These are phyloP conservation scores for Silene latifolia DNA, from an alignment of 148 eudicot genomes.

Conservation along the genomic window DNA sequence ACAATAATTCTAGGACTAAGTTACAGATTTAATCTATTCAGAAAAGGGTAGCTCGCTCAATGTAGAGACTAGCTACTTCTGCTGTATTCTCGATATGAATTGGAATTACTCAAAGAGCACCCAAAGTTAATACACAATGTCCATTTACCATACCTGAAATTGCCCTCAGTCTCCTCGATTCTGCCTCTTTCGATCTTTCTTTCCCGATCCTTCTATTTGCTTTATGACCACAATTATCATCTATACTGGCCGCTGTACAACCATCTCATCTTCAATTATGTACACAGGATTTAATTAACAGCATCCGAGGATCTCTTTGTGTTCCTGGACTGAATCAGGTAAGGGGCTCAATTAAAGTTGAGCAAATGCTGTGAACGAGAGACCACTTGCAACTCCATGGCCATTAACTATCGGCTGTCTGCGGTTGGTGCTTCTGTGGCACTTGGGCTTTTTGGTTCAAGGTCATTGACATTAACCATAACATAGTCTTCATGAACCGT, in stretches of 20 bases:
- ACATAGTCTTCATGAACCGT: conserved; percentile 46
- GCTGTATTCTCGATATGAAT: no score
- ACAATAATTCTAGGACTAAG: background rate
- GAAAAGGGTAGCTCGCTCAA: background rate
- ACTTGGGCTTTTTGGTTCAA: conserved; percentile 51
- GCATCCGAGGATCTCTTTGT: conserved; percentile 9
- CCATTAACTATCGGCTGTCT: conserved; percentile 35
- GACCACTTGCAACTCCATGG: conserved; percentile 1
- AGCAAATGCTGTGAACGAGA: conserved; percentile 10
- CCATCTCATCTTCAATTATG: conserved; percentile 12
- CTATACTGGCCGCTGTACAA: conserved; percentile 23
- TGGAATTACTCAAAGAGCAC: background rate
- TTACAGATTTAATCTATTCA: background rate
- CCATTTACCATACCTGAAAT: background rate
- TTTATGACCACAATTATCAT: background rate
- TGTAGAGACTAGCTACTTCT: background rate
- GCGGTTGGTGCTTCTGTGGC: conserved; percentile 33
- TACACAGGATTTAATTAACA: conserved; percentile 12
- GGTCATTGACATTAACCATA: conserved; percentile 36
- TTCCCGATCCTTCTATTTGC: background rate
- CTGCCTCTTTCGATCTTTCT: background rate
- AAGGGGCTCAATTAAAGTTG: background rate
- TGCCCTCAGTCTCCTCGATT: background rate
- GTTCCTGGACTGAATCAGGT: background rate
- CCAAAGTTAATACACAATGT: background rate